Base-by-base conservation (phyloP, 306 rosid genomes). In the Pyrus pyrifolia region DNA sequence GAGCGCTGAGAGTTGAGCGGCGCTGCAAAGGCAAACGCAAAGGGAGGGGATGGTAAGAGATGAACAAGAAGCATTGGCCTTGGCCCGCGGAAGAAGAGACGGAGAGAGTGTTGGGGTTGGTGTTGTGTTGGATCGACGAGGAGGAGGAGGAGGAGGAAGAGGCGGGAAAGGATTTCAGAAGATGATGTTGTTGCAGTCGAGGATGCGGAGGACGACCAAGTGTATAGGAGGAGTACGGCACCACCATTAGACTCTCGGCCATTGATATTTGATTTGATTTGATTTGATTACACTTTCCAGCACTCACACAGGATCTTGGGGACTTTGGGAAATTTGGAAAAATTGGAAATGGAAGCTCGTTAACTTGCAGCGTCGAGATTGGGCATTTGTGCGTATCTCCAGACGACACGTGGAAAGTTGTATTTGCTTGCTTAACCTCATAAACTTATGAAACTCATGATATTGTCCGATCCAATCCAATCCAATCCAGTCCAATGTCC, bases 1-100 rank as follows among this genome's bases (percentile, higher is more conserved):
- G 83, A 76, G 89, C 83, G 29, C 80, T 66, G 35, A 74, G 70
- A 78, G 75, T 57, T 63, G 83, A 82, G 10, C 68, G 89, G 14
- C 11, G 73, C 23, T 11, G 75, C 52, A 46, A 13, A 46, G 18
- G 19, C 52, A 46, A 46, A 40, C 74, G 83, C 45, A 76, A 66
- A 62, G 66, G 21, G 23, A 63, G 77, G 75, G 80, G 70, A 8
- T 31, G 67, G 60, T 35, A 68, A 11, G 45, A 40, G 14, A 77
- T 46, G 17, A 61, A 14, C 52, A 46, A 70, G 13, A 19, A 45
- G 45, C 11, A 64, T 25, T 12, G 63, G 38, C 71, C 33, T 46
- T 51, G 15, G 68, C 52, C 52, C 6, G 18, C 72, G 22, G 52
- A 67, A 19, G 21, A 13, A 11, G 70, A 33, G 46, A n/a, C 46